Evolutionary conservation across 495 filamentous ascomycete species (phyloP).

Genomic region (Talaromyces trachyspermus): DNA sequence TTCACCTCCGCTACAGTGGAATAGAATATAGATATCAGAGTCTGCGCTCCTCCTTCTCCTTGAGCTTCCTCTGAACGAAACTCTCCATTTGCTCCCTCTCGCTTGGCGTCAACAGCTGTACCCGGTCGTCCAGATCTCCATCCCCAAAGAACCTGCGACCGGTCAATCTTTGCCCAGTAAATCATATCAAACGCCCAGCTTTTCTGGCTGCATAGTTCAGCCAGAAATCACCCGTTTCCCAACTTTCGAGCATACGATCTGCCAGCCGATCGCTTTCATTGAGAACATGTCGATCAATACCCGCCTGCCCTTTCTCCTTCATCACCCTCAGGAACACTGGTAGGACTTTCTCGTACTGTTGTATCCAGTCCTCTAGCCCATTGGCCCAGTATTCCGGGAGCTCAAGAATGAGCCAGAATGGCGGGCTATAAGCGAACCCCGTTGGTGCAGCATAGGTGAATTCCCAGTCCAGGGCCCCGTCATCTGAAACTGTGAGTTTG

Average conservation of each 20-base stretch:
- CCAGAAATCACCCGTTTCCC: slow-evolving; percentile 17
- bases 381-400: slow-evolving; percentile 10
- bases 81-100: slow-evolving; percentile 11
- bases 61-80: slow-evolving; percentile 9
- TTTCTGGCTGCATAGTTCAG: slow-evolving; percentile 12
- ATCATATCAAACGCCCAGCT: slow-evolving; percentile 15
- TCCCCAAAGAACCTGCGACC: slow-evolving; percentile 13
- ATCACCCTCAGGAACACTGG: slow-evolving; percentile 11
- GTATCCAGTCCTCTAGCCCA: slow-evolving; percentile 5
- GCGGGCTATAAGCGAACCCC: slow-evolving; percentile 17
- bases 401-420: slow-evolving; percentile 20
- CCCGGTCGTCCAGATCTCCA: slow-evolving; percentile 8
- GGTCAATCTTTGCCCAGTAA: slow-evolving; percentile 14
- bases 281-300: slow-evolving; percentile 8
- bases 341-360: slow-evolving; percentile 6
- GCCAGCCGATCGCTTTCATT: slow-evolving; percentile 12
- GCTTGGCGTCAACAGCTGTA: slow-evolving; percentile 5
- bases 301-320: slow-evolving; percentile 9
- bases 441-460: slow-evolving; percentile 18
- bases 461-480: slow-evolving; percentile 19
- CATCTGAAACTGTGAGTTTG: slow-evolving; percentile 14
- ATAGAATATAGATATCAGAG: no score
- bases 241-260: slow-evolving; percentile 13
- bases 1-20: no score
- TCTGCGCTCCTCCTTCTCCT: slow-evolving; percentile 1